Conservation (phyloP, 1,139 yeast species). For the Yamadazyma siamensis region DNA sequence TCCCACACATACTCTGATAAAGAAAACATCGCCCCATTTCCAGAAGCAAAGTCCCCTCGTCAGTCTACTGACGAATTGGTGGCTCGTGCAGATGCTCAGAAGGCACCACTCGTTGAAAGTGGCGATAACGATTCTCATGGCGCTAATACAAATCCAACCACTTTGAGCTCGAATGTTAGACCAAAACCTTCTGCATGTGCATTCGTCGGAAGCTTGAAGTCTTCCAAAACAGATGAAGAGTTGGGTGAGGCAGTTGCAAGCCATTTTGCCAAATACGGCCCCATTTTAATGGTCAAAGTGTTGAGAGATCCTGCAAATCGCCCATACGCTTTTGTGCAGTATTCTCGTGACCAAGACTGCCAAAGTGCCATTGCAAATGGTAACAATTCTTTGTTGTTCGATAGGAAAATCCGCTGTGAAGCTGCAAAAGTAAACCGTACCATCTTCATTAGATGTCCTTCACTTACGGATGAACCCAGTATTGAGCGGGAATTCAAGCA, state of each 20-base stretch:
- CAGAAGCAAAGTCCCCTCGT: background rate
- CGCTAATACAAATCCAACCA: background rate
- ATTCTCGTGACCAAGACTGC: constrained; percentile 68
- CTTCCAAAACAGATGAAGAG: constrained; percentile 64
- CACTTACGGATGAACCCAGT: constrained; percentile 21
- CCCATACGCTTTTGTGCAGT: constrained; percentile 94
- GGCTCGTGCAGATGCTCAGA: background rate
- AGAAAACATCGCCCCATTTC: background rate
- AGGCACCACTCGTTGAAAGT: background rate
- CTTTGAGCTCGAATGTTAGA: constrained; percentile 8
- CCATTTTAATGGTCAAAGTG: constrained; percentile 73
- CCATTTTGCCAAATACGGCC: constrained; percentile 68
- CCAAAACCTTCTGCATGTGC: constrained; percentile 79
- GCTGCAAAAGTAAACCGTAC: constrained; percentile 90
- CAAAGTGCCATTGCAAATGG: constrained; percentile 63
- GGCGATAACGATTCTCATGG: constrained; percentile 1
- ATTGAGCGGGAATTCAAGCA: constrained; percentile 47
- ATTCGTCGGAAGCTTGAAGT: constrained; percentile 78
- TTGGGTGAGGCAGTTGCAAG: constrained; percentile 64
- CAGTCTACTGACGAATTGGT: background rate
- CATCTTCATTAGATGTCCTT: constrained; percentile 47
- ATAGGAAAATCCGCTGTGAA: constrained; percentile 80
- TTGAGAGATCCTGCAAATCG: constrained; percentile 77
- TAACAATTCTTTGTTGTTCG: constrained; percentile 67
- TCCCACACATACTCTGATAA: background rate